These are phyloP conservation scores for Triticum dicoccoides DNA, from an alignment of 176 grass and related monocot genomes.

Conservation along the genomic window DNA sequence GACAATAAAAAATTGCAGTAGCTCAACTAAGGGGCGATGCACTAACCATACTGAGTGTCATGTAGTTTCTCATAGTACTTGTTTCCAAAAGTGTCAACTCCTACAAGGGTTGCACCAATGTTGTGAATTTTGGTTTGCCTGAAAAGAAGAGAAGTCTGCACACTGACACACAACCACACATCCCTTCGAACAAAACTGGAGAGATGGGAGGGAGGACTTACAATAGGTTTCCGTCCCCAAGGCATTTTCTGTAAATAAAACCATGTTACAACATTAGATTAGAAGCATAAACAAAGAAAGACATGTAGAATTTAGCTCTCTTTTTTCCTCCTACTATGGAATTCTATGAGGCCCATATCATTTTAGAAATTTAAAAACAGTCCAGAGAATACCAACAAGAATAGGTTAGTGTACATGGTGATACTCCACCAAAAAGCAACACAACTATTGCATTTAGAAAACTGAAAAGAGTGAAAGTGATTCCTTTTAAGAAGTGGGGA, in stretches of 20 bases:
- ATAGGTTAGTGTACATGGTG: not conserved
- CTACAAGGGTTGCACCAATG: slow-evolving; percentile 82
- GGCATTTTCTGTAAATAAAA: slow-evolving; percentile 58
- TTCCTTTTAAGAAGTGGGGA: not conserved
- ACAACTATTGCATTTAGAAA: not conserved
- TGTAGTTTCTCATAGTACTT: slow-evolving; percentile 89
- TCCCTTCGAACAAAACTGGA: slow-evolving; percentile 15
- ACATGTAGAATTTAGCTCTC: not conserved
- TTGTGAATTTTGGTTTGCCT: slow-evolving; percentile 99
- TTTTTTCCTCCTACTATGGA: not conserved
- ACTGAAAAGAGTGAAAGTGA: not conserved
- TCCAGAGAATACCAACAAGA: not conserved
- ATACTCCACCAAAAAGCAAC: not conserved
- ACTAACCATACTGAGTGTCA: slow-evolving; percentile 72
- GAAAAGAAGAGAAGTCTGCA: slow-evolving; percentile 13
- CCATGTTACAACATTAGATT: slow-evolving; percentile 5
- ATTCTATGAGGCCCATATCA: not conserved
- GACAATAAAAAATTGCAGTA: not conserved
- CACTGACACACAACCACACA: not conserved
- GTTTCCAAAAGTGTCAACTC: slow-evolving; percentile 91
- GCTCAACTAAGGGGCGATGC: not conserved
- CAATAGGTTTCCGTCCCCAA: slow-evolving; percentile 85
- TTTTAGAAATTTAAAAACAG: not conserved
- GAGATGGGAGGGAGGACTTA: slow-evolving; percentile 41
- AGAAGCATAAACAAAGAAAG: slow-evolving; percentile 13